These are phyloP conservation scores for Trichoderma asperelloides DNA, from an alignment of 495 filamentous ascomycete genomes.

Conservation along the genomic window DNA sequence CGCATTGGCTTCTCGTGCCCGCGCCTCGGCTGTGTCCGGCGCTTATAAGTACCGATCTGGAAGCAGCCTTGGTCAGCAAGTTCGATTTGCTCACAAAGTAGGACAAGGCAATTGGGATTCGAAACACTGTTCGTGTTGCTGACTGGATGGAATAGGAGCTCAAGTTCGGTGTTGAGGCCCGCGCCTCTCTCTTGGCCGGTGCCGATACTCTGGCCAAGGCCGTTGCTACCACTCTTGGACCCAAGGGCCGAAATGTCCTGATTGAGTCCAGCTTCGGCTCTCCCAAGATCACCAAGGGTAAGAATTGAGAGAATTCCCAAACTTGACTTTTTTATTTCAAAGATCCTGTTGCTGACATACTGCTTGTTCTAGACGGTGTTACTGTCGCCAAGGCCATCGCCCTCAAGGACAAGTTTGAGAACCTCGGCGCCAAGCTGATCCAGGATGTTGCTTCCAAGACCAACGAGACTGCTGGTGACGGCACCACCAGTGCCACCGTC, in stretches of 20 bases:
- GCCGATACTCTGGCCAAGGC: conserved; percentile 95
- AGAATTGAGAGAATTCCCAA: conserved; percentile 15
- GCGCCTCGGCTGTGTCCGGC: conserved; percentile 59
- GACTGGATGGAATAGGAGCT: conserved; percentile 56
- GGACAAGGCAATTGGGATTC: conserved; percentile 21
- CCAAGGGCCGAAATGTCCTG: conserved; percentile 95
- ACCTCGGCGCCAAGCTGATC: conserved; percentile 90
- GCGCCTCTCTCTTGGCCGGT: conserved; percentile 80
- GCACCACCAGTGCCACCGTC: conserved; percentile 95
- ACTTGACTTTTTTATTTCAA: not conserved
- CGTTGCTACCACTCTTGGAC: conserved; percentile 91
- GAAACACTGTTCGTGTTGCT: conserved; percentile 12
- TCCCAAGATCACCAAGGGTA: conserved; percentile 99
- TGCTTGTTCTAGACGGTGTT: conserved; percentile 62
- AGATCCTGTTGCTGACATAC: not conserved
- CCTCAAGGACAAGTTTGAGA: conserved; percentile 98
- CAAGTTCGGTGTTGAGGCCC: conserved; percentile 94
- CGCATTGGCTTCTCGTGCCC: conserved; percentile 40
- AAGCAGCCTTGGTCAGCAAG: conserved; percentile 56
- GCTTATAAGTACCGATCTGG: conserved; percentile 48
- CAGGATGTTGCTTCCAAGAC: conserved; percentile 99
- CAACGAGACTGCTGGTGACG: conserved; percentile 97
- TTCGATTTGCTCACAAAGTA: conserved; percentile 93
- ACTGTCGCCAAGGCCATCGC: conserved; percentile 87
- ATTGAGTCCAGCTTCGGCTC: conserved; percentile 97